Percentiles rank a stretch among this genome's conserved stretches.
Conservation (phyloP, 2,329 filamentous ascomycete genomes). For the Bipolaris cookei region DNA sequence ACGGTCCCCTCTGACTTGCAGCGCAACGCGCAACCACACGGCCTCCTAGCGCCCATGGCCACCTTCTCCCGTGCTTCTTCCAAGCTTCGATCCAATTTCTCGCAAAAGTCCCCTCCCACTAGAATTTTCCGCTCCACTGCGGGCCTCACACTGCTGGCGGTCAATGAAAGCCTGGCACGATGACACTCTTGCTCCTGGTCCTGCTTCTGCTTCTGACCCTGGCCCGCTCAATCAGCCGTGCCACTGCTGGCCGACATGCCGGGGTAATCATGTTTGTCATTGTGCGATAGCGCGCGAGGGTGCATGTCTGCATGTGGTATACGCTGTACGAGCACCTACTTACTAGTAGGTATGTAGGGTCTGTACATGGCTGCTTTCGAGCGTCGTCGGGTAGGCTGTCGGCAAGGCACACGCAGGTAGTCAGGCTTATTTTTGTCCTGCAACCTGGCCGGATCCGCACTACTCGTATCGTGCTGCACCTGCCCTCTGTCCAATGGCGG, state of each 20-base stretch:
- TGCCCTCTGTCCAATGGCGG: conserved; percentile 7
- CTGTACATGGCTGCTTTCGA: too few relatives aligned
- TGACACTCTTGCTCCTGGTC: too few relatives aligned
- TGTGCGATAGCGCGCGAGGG: conserved; percentile 1
- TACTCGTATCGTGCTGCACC: conserved; percentile 38
- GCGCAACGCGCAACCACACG: conserved; percentile 24
- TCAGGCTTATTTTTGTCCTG: conserved; percentile 44
- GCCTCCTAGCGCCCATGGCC: conserved; percentile 37
- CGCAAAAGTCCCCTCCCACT: conserved; percentile 28
- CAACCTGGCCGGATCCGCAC: conserved; percentile 32
- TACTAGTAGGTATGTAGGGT: too few relatives aligned
- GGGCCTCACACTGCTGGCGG: conserved; percentile 32
- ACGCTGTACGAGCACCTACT: too few relatives aligned
- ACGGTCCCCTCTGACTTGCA: conserved; percentile 13
- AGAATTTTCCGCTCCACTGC: conserved; percentile 34
- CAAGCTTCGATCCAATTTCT: conserved; percentile 46
- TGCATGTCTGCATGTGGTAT: too few relatives aligned
- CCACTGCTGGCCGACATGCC: conserved; percentile 9
- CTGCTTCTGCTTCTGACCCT: conserved; percentile 18
- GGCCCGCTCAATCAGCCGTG: conserved; percentile 18
- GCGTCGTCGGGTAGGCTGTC: conserved; percentile 21
- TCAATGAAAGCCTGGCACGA: conserved; percentile 29
- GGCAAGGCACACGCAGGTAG: not conserved
- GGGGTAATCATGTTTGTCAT: conserved; percentile 10
- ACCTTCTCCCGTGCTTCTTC: conserved; percentile 50